phyloP scores from a whole-genome alignment of 1,284 basidiomycete genomes.

The Termitomyces sp. region DNA sequence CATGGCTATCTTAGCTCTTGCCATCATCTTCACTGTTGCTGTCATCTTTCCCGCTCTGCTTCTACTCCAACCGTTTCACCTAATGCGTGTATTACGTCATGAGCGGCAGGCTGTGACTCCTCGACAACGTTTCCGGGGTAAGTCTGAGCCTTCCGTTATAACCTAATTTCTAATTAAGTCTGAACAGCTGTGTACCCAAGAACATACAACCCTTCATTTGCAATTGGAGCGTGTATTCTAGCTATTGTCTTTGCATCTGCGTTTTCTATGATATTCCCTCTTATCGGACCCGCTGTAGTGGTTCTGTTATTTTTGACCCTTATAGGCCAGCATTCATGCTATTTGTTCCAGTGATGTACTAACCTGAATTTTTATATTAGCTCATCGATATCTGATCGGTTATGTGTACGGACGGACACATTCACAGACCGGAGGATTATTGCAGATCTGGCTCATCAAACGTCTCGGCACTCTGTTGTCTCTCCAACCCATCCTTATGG shows the following conservation, averaged over 20 bases:
- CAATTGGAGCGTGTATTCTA: slow-evolving; percentile 59
- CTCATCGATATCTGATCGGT: slow-evolving; percentile 69
- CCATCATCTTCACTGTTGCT: slow-evolving; percentile 62
- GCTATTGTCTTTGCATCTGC: slow-evolving; percentile 68
- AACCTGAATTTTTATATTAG: slow-evolving; percentile 34
- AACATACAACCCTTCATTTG: slow-evolving; percentile 62
- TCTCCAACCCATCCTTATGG: slow-evolving; percentile 70
- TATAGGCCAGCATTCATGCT: slow-evolving; percentile 43
- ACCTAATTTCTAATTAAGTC: slow-evolving; percentile 4
- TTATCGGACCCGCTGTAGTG: slow-evolving; percentile 67
- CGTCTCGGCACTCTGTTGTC: slow-evolving; percentile 61
- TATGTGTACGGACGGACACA: slow-evolving; percentile 69
- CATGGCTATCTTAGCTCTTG: slow-evolving; percentile 58
- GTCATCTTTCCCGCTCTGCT: slow-evolving; percentile 67
- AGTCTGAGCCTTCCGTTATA: slow-evolving; percentile 7
- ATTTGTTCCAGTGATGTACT: not conserved
- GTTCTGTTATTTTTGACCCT: slow-evolving; percentile 64
- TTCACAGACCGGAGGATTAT: slow-evolving; percentile 64
- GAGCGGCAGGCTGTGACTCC: slow-evolving; percentile 64
- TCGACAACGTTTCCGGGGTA: slow-evolving; percentile 73
- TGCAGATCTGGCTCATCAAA: slow-evolving; percentile 71
- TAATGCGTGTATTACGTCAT: slow-evolving; percentile 50
- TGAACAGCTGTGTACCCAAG: slow-evolving; percentile 64
- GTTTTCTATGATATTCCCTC: slow-evolving; percentile 70
- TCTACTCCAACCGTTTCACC: slow-evolving; percentile 60